Percentiles rank a stretch among this genome's conserved stretches.
phyloP scores from a whole-genome alignment of 495 filamentous ascomycete species.

The Copromyces sp. region DNA sequence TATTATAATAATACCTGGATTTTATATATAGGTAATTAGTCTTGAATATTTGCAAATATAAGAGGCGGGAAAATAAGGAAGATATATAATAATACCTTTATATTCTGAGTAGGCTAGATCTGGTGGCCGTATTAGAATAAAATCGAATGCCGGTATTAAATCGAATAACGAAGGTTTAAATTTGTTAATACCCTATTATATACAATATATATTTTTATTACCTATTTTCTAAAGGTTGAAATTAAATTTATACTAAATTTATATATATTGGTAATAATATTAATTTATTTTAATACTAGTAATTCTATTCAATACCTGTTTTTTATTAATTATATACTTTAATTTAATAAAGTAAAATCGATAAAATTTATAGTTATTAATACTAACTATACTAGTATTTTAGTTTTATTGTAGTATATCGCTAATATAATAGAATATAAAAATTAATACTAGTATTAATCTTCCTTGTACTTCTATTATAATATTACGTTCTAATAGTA shows the following conservation, averaged over 20 bases:
- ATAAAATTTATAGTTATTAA: background rate
- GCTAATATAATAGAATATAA: background rate
- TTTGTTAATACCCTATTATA: background rate
- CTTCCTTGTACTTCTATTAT: background rate
- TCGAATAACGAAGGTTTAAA: background rate
- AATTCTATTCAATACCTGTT: too few species aligned
- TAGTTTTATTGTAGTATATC: background rate
- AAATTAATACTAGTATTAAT: background rate
- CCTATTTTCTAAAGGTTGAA: background rate
- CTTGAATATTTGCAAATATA: too few species aligned
- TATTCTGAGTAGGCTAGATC: background rate
- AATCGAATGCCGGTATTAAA: background rate
- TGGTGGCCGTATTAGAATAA: background rate
- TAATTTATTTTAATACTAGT: background rate
- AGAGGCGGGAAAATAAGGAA: too few species aligned
- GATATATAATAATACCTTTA: background rate
- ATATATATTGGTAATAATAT: background rate
- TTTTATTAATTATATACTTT: too few species aligned
- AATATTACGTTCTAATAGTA: background rate
- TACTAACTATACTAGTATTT: background rate
- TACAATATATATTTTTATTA: background rate
- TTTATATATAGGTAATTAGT: too few species aligned
- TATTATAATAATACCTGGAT: too few species aligned
- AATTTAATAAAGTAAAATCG: background rate
- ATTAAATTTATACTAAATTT: background rate